A percentile compares a stretch with the other conserved stretches of the same genome.
These are phyloP conservation scores for Pyracantha coccinea DNA, from an alignment of 331 rosid species.

Conservation along the genomic window DNA sequence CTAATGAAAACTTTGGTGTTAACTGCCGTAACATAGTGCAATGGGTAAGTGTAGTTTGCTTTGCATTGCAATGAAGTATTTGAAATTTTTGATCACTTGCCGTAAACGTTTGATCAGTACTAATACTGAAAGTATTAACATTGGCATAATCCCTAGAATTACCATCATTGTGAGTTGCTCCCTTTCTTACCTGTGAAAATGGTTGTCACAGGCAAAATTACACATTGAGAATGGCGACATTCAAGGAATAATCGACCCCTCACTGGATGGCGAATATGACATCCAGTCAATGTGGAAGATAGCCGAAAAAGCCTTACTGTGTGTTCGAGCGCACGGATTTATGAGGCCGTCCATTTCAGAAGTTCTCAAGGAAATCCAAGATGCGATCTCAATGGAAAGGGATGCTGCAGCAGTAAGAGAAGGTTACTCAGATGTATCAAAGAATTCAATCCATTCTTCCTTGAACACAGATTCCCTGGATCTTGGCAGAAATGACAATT, in stretches of 20 bases:
- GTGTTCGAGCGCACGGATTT: conserved; percentile 81
- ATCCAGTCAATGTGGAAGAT: conserved; percentile 98
- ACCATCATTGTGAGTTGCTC: not conserved
- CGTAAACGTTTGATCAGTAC: not conserved
- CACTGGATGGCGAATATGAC: conserved; percentile 52
- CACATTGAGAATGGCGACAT: conserved; percentile 92
- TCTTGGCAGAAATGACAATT: conserved; percentile 32
- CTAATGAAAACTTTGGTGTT: conserved; percentile 70
- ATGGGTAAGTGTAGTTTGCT: conserved; percentile 51
- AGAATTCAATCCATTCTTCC: conserved; percentile 34
- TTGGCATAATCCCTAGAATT: too few relatives aligned
- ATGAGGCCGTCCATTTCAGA: conserved; percentile 91
- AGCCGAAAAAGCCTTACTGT: conserved; percentile 95
- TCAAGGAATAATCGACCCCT: conserved; percentile 85
- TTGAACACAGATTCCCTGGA: conserved; percentile 31
- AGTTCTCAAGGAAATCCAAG: conserved; percentile 95
- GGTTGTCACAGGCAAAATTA: conserved; percentile 54
- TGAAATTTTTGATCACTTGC: not conserved
- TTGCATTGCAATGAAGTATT: not conserved
- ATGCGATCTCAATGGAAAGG: conserved; percentile 69
- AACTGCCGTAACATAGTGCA: conserved; percentile 88
- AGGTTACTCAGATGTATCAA: conserved; percentile 36
- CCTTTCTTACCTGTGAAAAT: not conserved
- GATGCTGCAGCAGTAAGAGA: conserved; percentile 36
- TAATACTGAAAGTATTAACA: too few relatives aligned